Evolutionary conservation across 176 grass and related monocot species (phyloP), one percentile per base, ranked within the genome.

Genomic region (Oropetium thomaeum): DNA sequence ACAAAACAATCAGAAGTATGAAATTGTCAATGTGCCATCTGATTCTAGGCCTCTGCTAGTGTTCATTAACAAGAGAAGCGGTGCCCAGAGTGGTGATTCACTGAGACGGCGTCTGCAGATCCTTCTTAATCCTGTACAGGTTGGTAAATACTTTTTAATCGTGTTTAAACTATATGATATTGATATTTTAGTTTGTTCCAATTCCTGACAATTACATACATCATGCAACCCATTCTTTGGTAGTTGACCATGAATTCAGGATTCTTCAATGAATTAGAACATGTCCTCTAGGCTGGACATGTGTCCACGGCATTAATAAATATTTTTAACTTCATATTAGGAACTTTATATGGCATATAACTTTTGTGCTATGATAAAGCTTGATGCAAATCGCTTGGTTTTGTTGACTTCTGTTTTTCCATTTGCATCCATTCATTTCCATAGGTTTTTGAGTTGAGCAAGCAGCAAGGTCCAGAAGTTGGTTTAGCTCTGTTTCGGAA

Each of bases 61-160:
- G 64, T 96, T 96, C 25, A 75, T 96, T 60, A 96, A 96, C 87
- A 96, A 96, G 84, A 92, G 79, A 91, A 96, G 93, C 58, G 93
- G 93, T 68, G 87, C 87, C 7, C 93, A 96, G 75, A 74, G 75
- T 26, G 93, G 93, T 19, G 84, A 83, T 40, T 89, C 83, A 79
- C 60, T 96, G 81, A 92, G 84, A 75, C 87, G 81, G 32, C 89
- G 87, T 65, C 60, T 96, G 23, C 79, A 89, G 71, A 87, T 96
- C 75, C 93, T 96, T 79, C 84, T 96, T 66, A 96, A 96, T 85
- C 93, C 93, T 37, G 41, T 90, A 51, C 93, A 96, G 93, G 93
- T 92, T 82, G 31, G 71, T 57, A 15, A 58, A 72, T 35, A 30
- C 5, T 45, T 22, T 82, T 71, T 52, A 62, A 42, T 39, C 31